These are phyloP conservation scores for Haplosporangium sp. DNA, from an alignment of 371 early-diverging fungal genomes.

Conservation along the genomic window DNA sequence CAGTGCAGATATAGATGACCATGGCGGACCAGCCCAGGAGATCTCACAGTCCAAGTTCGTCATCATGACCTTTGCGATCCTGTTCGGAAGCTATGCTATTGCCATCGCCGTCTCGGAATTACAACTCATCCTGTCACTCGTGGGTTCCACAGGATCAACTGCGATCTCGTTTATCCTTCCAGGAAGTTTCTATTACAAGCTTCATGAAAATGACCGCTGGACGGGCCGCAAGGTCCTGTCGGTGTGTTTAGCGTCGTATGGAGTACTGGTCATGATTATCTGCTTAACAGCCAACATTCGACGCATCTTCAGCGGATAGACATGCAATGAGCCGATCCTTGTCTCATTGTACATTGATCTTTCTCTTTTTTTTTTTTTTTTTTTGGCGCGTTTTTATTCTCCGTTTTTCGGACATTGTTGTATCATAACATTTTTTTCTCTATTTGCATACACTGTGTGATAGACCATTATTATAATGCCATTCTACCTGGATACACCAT, in stretches of 20 bases:
- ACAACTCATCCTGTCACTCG: slow-evolving; percentile 88
- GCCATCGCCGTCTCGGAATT: slow-evolving; percentile 83
- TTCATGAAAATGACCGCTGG: slow-evolving; percentile 75
- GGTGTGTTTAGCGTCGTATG: slow-evolving; percentile 66
- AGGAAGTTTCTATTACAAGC: slow-evolving; percentile 92
- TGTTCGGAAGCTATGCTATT: slow-evolving; percentile 76
- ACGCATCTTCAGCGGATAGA: slow-evolving; percentile 21
- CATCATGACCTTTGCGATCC: slow-evolving; percentile 75
- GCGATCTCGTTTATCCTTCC: slow-evolving; percentile 98
- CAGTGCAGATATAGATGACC: slow-evolving; percentile 23
- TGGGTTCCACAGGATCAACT: slow-evolving; percentile 99
- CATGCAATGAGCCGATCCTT: too few relatives aligned
- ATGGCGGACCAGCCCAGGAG: slow-evolving; percentile 35
- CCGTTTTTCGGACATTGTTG: too few relatives aligned
- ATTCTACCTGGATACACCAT: too few relatives aligned
- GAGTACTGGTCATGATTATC: slow-evolving; percentile 69
- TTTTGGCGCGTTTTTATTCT: too few relatives aligned
- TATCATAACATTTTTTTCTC: too few relatives aligned
- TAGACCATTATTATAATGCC: too few relatives aligned
- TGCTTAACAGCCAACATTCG: slow-evolving; percentile 71
- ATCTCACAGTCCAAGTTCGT: slow-evolving; percentile 65
- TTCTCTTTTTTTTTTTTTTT: too few relatives aligned
- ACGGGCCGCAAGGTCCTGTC: slow-evolving; percentile 62
- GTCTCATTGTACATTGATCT: too few relatives aligned
- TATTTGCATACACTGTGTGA: too few relatives aligned